These are phyloP conservation scores for Pelargonium cotyledonis DNA, from an alignment of 441 rosid genomes.

Conservation along the genomic window DNA sequence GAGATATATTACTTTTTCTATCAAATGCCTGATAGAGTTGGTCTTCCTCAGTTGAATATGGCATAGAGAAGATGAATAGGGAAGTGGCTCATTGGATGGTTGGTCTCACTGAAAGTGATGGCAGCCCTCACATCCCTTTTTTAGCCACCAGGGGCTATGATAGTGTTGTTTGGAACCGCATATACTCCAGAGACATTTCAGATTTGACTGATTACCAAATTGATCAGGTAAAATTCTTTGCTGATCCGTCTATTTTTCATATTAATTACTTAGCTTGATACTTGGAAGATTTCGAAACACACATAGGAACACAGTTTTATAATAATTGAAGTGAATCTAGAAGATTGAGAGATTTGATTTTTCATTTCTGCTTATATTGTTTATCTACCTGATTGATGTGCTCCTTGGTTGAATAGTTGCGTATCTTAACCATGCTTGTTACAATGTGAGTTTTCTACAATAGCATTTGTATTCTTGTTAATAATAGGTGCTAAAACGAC, in stretches of 20 bases:
- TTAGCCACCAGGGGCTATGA: slow-evolving; percentile 71
- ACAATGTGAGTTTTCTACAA: too few species aligned
- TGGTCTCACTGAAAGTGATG: slow-evolving; percentile 40
- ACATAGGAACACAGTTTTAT: not conserved
- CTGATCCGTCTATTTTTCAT: not conserved
- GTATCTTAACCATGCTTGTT: not conserved
- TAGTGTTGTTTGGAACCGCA: slow-evolving; percentile 87
- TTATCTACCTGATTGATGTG: slow-evolving; percentile 1
- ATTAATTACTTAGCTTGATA: not conserved
- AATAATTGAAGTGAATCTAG: not conserved
- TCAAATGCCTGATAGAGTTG: slow-evolving; percentile 34
- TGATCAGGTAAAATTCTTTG: slow-evolving; percentile 46
- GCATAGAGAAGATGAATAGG: slow-evolving; percentile 71
- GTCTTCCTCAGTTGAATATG: slow-evolving; percentile 62
- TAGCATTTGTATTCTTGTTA: too few species aligned
- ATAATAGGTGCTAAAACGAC: too few species aligned
- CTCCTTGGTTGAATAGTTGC: slow-evolving; percentile 5
- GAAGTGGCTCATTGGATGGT: slow-evolving; percentile 87
- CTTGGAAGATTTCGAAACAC: not conserved
- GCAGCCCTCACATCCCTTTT: slow-evolving; percentile 52
- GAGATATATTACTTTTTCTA: slow-evolving; percentile 18
- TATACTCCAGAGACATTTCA: slow-evolving; percentile 65
- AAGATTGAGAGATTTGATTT: not conserved
- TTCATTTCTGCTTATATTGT: not conserved
- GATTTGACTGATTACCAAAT: slow-evolving; percentile 52